Base-by-base conservation (phyloP, 2,329 filamentous ascomycete species). In the Sordariomycetes sp. region DNA sequence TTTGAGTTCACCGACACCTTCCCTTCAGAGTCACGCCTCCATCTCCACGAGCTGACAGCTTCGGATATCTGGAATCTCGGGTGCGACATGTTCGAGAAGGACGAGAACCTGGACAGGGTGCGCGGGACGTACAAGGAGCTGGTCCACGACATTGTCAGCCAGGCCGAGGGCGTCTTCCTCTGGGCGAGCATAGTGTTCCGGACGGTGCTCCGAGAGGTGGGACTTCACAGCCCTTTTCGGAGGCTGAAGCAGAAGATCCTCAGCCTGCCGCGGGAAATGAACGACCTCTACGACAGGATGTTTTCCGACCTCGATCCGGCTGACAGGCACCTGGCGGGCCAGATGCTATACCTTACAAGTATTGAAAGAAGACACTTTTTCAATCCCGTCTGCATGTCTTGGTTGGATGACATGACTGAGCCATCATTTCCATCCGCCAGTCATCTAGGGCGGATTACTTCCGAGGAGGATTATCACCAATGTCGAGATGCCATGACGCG, bases 131-230 rank as follows among this genome's bases (percentile, higher is more conserved):
- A 51, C 10, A 18, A n/a, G 5, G 3, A 6, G 2, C 43, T 51
- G n/a, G 12, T 57, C 11, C 16, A 20, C 1, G 34, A 57, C 18
- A 35, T 51, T 14, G 22, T 46, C 1, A 6, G 35, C 2, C 20
- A 22, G 1, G 59, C 59, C 3, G 57, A 59, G 35, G 59, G 59
- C 34, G 58, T 61, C 1, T 59, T 61, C 20, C 55, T 61, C 14
- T 61, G 59, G 59, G 59, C 57, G 20, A 18, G 40, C 11, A 32
- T 61, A 7, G 59, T 57, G 11, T 24, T 57, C 4, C 52, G 40
- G 24, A 50, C 43, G 24, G 20, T 56, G 2, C 37, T 56, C 3
- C 32, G 32, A 18, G 54, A 43, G 1, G 48, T 50, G 10, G 37
- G 54, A 16, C 37, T 48, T 8, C 37, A 46, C 12, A 46, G 48